Base-by-base conservation (phyloP, 306 rosid genomes). In the Vigna trinervia region DNA sequence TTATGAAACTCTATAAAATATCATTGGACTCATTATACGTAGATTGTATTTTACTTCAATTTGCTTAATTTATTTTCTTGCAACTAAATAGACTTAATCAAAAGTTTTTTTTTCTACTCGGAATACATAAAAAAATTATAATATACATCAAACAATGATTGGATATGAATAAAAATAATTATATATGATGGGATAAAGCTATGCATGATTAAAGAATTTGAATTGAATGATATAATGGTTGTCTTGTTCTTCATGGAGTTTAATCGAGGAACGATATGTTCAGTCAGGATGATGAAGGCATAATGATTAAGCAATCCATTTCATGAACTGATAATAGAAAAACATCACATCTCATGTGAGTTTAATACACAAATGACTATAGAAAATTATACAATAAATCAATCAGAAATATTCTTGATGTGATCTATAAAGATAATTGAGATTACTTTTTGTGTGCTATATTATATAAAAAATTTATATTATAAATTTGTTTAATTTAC, bases 191-290 rank as follows among this genome's bases (percentile, higher is more conserved):
- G 54, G 56, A 51, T 51, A 51, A 51, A 51, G 22, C n/a, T 58
- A 19, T 56, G 19, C 32, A 56, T 9, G 11, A 22, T 22, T 22
- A 22, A 56, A 32, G 36, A 56, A 56, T 22, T 56, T 56, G 13
- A 56, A 56, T 20, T 3, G 72, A 75, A 84, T 69, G 82, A 79
- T 62, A 80, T 9, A 3, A 19, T 68, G 52, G 56, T 62, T 79
- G 78, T 62, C 69, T 12, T 67, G 78, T 20, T 76, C 62, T 26
- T 38, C 3, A 41, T 73, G 43, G 62, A 23, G 75, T 77, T 80
- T 79, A 71, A 59, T 53, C 45, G 5, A 28, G 6, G 48, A 76
- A 71, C n/a, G 50, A 57, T 72, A 50, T 76, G 38, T 64, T 76
- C 19, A 59, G 19, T 41, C 6, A 39, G n/a, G 6, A 81, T 60